phyloP scores from a whole-genome alignment of 2,329 filamentous ascomycete genomes.

The Aureobasidium zeae region DNA sequence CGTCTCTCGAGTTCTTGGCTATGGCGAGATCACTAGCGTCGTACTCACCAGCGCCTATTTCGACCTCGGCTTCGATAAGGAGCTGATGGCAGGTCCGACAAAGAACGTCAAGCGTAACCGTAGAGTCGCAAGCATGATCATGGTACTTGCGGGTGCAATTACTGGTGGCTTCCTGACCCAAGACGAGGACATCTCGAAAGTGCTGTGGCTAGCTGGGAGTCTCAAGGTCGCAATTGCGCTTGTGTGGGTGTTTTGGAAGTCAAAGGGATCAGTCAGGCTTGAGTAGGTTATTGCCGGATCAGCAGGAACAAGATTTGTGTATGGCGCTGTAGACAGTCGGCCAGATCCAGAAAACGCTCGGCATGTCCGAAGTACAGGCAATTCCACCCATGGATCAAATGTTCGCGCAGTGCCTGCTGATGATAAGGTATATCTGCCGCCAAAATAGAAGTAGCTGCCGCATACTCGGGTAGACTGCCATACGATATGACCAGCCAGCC shows the following conservation, averaged over 20 bases:
- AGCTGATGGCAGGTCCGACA: conserved; percentile 34
- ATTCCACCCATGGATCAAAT: too few relatives aligned
- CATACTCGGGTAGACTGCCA: too few relatives aligned
- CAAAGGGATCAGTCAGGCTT: conserved; percentile 12
- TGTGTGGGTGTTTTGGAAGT: conserved; percentile 35
- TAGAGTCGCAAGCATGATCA: conserved; percentile 41
- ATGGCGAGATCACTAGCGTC: conserved; percentile 64
- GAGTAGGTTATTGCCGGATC: too few relatives aligned
- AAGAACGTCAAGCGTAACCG: conserved; percentile 46
- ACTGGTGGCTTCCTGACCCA: conserved; percentile 47
- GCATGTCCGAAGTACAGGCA: too few relatives aligned
- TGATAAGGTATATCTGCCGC: too few relatives aligned
- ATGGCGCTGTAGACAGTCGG: too few relatives aligned
- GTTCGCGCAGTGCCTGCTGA: too few relatives aligned
- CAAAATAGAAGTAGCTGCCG: too few relatives aligned
- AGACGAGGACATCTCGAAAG: conserved; percentile 43
- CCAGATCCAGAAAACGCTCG: too few relatives aligned
- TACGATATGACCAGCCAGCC: too few relatives aligned
- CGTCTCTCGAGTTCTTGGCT: conserved; percentile 59
- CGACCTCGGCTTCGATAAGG: conserved; percentile 61
- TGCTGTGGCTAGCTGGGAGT: conserved; percentile 39
- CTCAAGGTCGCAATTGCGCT: conserved; percentile 33
- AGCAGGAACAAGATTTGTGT: too few relatives aligned
- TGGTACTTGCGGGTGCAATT: conserved; percentile 46
- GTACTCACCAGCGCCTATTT: conserved; percentile 76